Percentiles rank a stretch among this genome's conserved stretches.
Conservation (phyloP, 495 filamentous ascomycete species). For the Amorphotheca resinae region DNA sequence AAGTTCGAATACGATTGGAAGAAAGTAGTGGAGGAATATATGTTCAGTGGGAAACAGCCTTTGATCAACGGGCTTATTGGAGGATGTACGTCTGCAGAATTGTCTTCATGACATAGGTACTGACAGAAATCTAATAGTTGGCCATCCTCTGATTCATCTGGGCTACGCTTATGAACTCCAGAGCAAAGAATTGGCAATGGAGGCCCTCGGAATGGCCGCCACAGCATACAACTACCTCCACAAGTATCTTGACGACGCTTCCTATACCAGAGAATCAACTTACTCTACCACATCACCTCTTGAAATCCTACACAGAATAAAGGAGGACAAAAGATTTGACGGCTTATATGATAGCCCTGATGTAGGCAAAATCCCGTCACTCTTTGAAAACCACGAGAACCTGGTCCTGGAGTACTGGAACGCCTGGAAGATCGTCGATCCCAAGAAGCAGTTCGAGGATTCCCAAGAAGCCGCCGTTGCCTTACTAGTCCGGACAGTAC, state of each 20-base stretch:
- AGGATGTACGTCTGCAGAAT: slow-evolving; percentile 49
- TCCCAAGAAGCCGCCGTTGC: slow-evolving; percentile 66
- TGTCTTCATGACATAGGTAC: neutral
- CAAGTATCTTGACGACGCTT: slow-evolving; percentile 63
- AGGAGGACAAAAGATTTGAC: slow-evolving; percentile 40
- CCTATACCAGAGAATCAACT: slow-evolving; percentile 45
- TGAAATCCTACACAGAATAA: slow-evolving; percentile 53
- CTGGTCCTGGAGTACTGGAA: slow-evolving; percentile 78
- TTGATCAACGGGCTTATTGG: slow-evolving; percentile 65
- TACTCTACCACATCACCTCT: slow-evolving; percentile 42
- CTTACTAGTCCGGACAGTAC: slow-evolving; percentile 50
- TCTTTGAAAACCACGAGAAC: slow-evolving; percentile 59
- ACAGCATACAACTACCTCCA: slow-evolving; percentile 65
- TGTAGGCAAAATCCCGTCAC: slow-evolving; percentile 46
- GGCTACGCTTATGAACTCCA: slow-evolving; percentile 78
- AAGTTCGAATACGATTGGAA: slow-evolving; percentile 75
- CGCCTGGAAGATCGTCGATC: slow-evolving; percentile 56
- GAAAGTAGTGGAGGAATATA: slow-evolving; percentile 56
- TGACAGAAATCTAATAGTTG: slow-evolving; percentile 40
- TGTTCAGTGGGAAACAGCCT: slow-evolving; percentile 64
- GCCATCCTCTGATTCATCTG: slow-evolving; percentile 78
- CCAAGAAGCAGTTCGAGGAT: slow-evolving; percentile 57
- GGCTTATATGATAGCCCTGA: slow-evolving; percentile 46
- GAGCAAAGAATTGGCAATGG: slow-evolving; percentile 69
- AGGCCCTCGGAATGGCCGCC: slow-evolving; percentile 59